Base-by-base conservation (phyloP, 2,329 filamentous ascomycete species). In the Chaetomiaceae sp. region DNA sequence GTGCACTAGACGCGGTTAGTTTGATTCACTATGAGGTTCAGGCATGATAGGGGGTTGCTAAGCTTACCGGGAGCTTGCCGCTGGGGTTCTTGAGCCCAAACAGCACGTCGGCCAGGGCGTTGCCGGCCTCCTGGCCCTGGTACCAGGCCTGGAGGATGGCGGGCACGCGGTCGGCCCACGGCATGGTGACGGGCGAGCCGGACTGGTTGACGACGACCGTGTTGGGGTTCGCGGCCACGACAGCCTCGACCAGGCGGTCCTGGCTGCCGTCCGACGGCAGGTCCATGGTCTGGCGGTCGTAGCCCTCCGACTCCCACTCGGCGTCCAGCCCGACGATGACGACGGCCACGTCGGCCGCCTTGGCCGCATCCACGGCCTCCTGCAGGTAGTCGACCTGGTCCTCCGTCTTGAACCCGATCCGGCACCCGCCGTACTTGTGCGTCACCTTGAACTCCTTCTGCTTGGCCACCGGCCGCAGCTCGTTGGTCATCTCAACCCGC, bases 271-370 rank as follows among this genome's bases (percentile, higher is more conserved):
- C 69, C 23, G 68, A 70, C 31, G 81, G 80, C 4, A 85, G 69
- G 55, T 81, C 77, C 77, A 83, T 80, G 49, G 72, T 78, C 50
- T 74, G 70, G 41, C 84, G 76, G 62, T 87, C 85, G 53, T 86
- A 86, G 1, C 85, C 85, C 65, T 88, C 85, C 2, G 83, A 86
- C 62, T 89, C 85, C 84, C 84, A 89, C 63, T 89, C 85, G 5
- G 79, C 79, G 63, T 88, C 85, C 1, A 88, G 72, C 1, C 85
- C 85, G 9, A 86, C 78, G 43, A 87, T 76, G 1, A 89, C 74
- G 6, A 89, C 70, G 2, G 84, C 85, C 13, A 86, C 80, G 60
- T 88, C 84, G 0, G 82, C 80, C 2, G 73, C 72, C 54, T 71
- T 77, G 8, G 85, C 85, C 2, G 75, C 72, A 17, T 79, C 73